Evolutionary conservation across 1,139 yeast genomes (phyloP).

Genomic region (Oligophagozyma castellii): DNA sequence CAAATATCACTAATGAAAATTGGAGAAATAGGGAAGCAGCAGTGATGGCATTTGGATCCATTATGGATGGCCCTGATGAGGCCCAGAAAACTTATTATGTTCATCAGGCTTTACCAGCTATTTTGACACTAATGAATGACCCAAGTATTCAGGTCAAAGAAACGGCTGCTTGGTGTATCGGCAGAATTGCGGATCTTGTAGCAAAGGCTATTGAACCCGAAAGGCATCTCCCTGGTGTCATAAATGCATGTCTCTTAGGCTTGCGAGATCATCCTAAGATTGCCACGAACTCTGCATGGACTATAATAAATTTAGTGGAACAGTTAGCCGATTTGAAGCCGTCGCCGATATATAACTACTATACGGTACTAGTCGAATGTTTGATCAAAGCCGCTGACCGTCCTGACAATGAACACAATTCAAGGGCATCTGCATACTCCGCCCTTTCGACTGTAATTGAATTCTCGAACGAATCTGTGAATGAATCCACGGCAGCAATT

Average conservation of each 20-base stretch:
- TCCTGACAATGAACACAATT: slow-evolving; percentile 67
- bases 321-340: slow-evolving; percentile 55
- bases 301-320: slow-evolving; percentile 80
- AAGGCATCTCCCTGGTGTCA: slow-evolving; percentile 50
- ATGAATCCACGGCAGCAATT: slow-evolving; percentile 53
- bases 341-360: slow-evolving; percentile 62
- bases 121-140: slow-evolving; percentile 60
- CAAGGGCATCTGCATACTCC: slow-evolving; percentile 95
- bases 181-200: slow-evolving; percentile 84
- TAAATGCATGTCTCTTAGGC: slow-evolving; percentile 64
- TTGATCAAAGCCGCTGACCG: slow-evolving; percentile 57
- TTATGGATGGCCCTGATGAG: slow-evolving; percentile 86
- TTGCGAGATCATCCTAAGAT: slow-evolving; percentile 84
- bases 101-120: slow-evolving; percentile 70
- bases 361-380: slow-evolving; percentile 52
- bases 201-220: slow-evolving; percentile 61
- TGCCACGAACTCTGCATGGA: slow-evolving; percentile 94
- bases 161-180: slow-evolving; percentile 97
- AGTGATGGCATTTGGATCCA: slow-evolving; percentile 97
- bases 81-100: slow-evolving; percentile 54
- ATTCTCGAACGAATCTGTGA: slow-evolving; percentile 58
- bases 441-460: slow-evolving; percentile 75
- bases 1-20: slow-evolving; percentile 41
- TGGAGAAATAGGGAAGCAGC: slow-evolving; percentile 97
- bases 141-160: slow-evolving; percentile 76